Evolutionary conservation across 805 yeast species (phyloP).

Genomic region (Debaryomyces maramus): DNA sequence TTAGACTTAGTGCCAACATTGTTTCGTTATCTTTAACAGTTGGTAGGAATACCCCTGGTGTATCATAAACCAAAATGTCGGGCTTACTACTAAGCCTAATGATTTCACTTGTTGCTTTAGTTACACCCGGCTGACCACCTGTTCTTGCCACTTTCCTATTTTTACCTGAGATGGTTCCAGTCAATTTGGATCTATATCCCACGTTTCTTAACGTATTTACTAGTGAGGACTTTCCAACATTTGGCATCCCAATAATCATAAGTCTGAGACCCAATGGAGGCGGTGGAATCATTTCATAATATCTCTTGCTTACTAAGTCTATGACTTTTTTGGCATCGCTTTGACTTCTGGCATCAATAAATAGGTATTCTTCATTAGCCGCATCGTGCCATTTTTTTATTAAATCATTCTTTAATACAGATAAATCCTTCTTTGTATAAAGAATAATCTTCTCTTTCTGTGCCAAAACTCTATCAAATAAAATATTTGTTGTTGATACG

Average conservation of each 20-base stretch:
- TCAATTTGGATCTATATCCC: conserved; percentile 27
- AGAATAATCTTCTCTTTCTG: conserved; percentile 59
- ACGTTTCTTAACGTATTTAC: conserved; percentile 67
- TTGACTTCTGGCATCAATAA: conserved; percentile 57
- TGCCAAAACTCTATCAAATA: conserved; percentile 67
- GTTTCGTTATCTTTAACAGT: conserved; percentile 61
- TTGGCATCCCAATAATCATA: conserved; percentile 91
- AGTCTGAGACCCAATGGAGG: conserved; percentile 83
- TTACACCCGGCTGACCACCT: conserved; percentile 90
- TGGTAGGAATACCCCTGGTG: conserved; percentile 92
- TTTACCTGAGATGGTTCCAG: conserved; percentile 31
- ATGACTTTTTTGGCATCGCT: conserved; percentile 53
- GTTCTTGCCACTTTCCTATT: conserved; percentile 73
- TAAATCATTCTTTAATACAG: conserved; percentile 40
- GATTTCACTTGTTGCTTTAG: conserved; percentile 73
- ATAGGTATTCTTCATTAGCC: conserved; percentile 35
- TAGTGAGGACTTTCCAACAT: conserved; percentile 92
- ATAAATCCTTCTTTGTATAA: conserved; percentile 75
- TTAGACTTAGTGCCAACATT: conserved; percentile 71
- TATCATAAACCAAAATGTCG: conserved; percentile 72
- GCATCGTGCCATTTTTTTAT: conserved; percentile 35
- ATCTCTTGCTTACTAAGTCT: conserved; percentile 46
- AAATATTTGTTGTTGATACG: conserved; percentile 71
- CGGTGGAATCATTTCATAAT: conserved; percentile 52
- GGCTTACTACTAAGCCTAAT: conserved; percentile 64